Evolutionary conservation across 352 stramenopile species (phyloP).

Genomic region (Pythium aquatile): DNA sequence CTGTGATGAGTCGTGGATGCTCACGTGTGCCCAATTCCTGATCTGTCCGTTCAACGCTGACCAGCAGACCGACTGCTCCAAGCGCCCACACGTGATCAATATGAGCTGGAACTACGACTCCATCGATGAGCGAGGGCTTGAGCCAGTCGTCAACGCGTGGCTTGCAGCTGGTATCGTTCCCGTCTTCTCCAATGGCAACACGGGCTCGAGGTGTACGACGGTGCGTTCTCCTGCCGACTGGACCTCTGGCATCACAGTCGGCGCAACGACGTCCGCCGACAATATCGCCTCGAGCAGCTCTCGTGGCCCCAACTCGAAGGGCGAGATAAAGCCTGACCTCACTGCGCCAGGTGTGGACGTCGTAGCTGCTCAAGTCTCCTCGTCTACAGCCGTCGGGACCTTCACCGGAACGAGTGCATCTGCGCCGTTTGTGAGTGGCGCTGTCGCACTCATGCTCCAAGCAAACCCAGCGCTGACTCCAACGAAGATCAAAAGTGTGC

Average conservation of each 20-base stretch:
- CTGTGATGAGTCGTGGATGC: constrained; percentile 37
- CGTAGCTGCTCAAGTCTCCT: constrained; percentile 24
- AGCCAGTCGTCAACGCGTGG: constrained; percentile 42
- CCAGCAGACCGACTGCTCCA: constrained; percentile 34
- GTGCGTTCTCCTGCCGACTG: constrained; percentile 40
- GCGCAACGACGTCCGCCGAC: constrained; percentile 41
- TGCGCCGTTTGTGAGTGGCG: constrained; percentile 38
- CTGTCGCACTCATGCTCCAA: constrained; percentile 39
- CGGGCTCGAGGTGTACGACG: constrained; percentile 38
- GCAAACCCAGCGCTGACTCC: constrained; percentile 30
- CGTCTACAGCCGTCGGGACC: constrained; percentile 8
- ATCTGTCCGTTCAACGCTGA: constrained; percentile 36
- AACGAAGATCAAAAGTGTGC: constrained; percentile 28
- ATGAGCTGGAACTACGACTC: constrained; percentile 62
- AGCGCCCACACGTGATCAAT: constrained; percentile 61
- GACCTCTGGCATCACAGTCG: constrained; percentile 41
- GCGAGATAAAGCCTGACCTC: constrained; percentile 45
- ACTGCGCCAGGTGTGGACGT: constrained; percentile 35
- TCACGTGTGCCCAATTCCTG: constrained; percentile 47
- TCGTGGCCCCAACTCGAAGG: constrained; percentile 36
- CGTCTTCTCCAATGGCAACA: constrained; percentile 53
- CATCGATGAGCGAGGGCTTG: constrained; percentile 21
- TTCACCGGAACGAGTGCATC: constrained; percentile 42
- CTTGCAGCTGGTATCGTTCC: constrained; percentile 51
- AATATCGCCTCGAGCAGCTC: constrained; percentile 33